Evolutionary conservation across 305 asterid genomes (phyloP), one percentile per base, ranked within the genome.

Genomic region (Fraxinus velutina): DNA sequence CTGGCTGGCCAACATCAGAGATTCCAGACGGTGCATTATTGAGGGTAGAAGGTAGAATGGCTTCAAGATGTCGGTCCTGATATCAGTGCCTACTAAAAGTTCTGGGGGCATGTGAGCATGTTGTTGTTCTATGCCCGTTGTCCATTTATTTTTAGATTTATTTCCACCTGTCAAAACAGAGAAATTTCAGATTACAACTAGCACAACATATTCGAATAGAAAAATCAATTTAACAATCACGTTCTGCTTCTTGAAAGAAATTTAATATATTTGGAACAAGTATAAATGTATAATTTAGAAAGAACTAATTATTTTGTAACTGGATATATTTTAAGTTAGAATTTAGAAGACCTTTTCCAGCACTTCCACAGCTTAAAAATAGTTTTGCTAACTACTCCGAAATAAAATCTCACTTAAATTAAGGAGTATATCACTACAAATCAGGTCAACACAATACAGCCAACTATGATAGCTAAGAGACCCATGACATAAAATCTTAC

Each of bases 41-140:
- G 99, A 96, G 15, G 99, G 99, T 75, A 96, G 87, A 97, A 96
- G 88, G 89, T 96, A 96, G 85, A 91, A 89, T 29, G 98, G 80
- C 82, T 89, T 96, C 86, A 94, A 86, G 81, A 91, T 76, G 78
- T 88, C 90, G n/a, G 86, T 83, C 30, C 88, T 80, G 78, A 94
- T 87, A 79, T 92, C 94, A n/a, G 90, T 83, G 82, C 89, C 88
- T 70, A 91, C 90, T 42, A 96, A 83, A 86, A 96, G 98, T 87
- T 96, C 99, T 0, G 99, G 97, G 24, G 99, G 99, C 80, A 96
- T 89, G 86, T 79, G 90, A 84, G 87, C 98, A 76, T 88, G 87
- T 81, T 87, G 91, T 73, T 82, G 91, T 77, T 36, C 76, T 79
- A 34, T 84, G 3, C 47, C 78, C 33, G 21, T 47, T 73, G 80